Conservation (phyloP, 768 basidiomycete genomes). For the Tulasnella sp. region DNA sequence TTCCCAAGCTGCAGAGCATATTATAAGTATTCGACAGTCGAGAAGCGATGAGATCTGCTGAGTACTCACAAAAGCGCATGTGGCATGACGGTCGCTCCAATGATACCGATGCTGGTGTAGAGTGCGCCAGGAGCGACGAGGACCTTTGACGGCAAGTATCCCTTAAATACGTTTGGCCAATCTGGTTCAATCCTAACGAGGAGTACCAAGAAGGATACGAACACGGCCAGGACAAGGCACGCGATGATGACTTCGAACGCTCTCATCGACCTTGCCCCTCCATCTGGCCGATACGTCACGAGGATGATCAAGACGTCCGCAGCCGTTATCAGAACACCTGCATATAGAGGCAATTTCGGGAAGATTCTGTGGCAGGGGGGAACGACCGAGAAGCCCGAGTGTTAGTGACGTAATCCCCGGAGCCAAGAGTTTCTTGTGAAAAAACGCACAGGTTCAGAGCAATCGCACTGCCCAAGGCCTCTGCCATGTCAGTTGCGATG, state of each 20-base stretch:
- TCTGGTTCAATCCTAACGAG: conserved; percentile 47
- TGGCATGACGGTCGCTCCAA: conserved; percentile 52
- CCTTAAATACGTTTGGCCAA: conserved; percentile 49
- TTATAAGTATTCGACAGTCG: background rate
- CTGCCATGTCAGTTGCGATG: conserved; percentile 49
- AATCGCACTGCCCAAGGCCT: conserved; percentile 51
- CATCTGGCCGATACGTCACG: conserved; percentile 35
- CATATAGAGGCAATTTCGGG: conserved; percentile 43
- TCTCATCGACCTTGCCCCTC: conserved; percentile 25
- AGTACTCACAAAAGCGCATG: conserved; percentile 46
- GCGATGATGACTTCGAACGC: conserved; percentile 33
- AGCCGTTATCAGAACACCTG: conserved; percentile 43
- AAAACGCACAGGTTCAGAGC: conserved; percentile 47
- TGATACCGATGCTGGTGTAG: conserved; percentile 37
- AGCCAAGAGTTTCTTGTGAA: background rate
- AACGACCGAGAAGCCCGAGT: background rate
- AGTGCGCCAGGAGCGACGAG: conserved; percentile 36
- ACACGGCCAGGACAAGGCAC: conserved; percentile 43
- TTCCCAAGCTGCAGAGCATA: conserved; percentile 18
- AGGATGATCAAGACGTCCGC: conserved; percentile 45
- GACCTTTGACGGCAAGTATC: conserved; percentile 45
- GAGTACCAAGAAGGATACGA: conserved; percentile 49
- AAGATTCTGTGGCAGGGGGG: conserved; percentile 36
- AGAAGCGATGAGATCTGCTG: no score
- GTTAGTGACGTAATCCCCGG: background rate